Percentiles rank a stretch among this genome's conserved stretches.
Evolutionary conservation across 2,329 filamentous ascomycete species (phyloP).

Genomic region (Exophiala bonariae): DNA sequence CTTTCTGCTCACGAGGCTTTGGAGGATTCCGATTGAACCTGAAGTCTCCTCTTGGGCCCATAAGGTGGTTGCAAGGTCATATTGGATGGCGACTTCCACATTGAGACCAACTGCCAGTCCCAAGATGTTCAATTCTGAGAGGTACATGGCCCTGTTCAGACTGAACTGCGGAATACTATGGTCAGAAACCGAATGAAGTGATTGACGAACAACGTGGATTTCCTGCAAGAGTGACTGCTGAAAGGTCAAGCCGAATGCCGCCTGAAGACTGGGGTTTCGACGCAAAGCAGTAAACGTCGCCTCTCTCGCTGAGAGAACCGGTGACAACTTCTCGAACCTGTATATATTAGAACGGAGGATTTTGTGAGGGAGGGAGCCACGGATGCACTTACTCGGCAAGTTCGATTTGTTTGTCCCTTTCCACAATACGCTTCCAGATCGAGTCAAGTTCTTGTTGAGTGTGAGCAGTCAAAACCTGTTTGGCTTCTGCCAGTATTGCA

Average conservation of each 20-base stretch:
- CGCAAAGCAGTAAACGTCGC: constrained; percentile 79
- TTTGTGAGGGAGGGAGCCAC: neutral
- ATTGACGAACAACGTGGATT: constrained; percentile 72
- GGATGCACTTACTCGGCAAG: constrained; percentile 16
- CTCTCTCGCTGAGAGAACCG: constrained; percentile 78
- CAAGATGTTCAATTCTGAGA: constrained; percentile 73
- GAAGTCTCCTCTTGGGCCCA: constrained; percentile 94
- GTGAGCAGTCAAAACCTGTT: constrained; percentile 12
- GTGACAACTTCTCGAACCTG: constrained; percentile 65
- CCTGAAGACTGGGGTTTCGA: constrained; percentile 64
- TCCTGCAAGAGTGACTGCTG: constrained; percentile 70
- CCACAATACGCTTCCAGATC: constrained; percentile 10
- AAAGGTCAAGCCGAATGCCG: constrained; percentile 60
- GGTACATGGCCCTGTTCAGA: constrained; percentile 76
- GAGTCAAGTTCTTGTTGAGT: constrained; percentile 12
- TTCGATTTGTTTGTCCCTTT: constrained; percentile 12
- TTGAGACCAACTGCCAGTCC: constrained; percentile 71
- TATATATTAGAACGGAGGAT: constrained; percentile 5
- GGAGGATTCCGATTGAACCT: constrained; percentile 84
- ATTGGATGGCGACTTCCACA: constrained; percentile 72
- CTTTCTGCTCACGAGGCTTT: constrained; percentile 65
- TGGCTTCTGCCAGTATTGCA: constrained; percentile 22
- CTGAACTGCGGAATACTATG: constrained; percentile 85
- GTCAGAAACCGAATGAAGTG: constrained; percentile 72
- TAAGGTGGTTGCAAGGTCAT: constrained; percentile 84